These are phyloP conservation scores for Metarhizium anisopliae DNA, from an alignment of 2,329 filamentous ascomycete species.

Conservation along the genomic window DNA sequence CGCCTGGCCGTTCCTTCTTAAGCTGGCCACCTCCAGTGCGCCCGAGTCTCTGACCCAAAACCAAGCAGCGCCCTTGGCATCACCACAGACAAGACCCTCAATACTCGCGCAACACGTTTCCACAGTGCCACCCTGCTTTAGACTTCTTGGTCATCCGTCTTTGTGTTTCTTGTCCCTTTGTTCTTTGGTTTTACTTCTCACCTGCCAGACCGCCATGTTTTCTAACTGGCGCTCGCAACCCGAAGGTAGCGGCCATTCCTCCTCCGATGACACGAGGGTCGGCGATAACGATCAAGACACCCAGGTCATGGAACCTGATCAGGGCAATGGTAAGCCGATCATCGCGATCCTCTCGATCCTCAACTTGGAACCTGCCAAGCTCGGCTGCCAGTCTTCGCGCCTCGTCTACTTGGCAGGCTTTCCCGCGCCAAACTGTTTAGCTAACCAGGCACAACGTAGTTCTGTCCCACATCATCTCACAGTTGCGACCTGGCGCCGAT, in stretches of 20 bases:
- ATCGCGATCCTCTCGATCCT: not conserved
- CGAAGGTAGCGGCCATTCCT: constrained; percentile 42
- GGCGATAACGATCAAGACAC: constrained; percentile 57
- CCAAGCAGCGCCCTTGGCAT: not conserved
- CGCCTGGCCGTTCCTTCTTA: constrained; percentile 1
- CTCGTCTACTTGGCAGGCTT: constrained; percentile 2
- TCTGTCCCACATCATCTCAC: constrained; percentile 92
- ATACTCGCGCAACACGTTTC: not conserved
- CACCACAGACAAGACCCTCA: not conserved
- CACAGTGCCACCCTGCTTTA: not conserved
- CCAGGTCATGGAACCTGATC: constrained; percentile 77
- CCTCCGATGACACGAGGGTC: constrained; percentile 43
- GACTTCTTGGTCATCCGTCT: not conserved
- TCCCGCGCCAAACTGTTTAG: constrained; percentile 5
- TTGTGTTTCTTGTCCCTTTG: constrained; percentile 8
- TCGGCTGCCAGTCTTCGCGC: not conserved
- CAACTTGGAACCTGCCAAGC: not conserved
- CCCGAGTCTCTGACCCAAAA: not conserved
- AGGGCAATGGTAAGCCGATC: constrained; percentile 71
- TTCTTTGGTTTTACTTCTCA: constrained; percentile 5
- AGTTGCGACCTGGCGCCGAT: constrained; percentile 90
- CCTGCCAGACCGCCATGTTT: constrained; percentile 24
- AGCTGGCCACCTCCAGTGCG: not conserved
- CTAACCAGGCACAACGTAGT: constrained; percentile 42
- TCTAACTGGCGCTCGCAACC: constrained; percentile 31